Conservation (phyloP, 1,284 basidiomycete species). For the Spongiforma sp. region DNA sequence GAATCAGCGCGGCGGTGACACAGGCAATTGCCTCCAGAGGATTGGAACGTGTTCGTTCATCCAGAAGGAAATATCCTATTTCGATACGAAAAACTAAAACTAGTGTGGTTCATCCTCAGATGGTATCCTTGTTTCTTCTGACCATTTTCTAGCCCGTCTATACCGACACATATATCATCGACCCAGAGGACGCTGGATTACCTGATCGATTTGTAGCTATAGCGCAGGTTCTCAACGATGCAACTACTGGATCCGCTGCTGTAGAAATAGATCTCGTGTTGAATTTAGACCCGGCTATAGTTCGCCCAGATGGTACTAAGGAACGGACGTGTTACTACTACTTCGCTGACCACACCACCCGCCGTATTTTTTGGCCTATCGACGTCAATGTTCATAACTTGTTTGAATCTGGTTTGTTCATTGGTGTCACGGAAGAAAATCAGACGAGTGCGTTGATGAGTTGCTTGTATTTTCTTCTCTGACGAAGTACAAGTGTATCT, state of each 20-base stretch:
- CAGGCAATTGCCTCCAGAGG: conserved; percentile 7
- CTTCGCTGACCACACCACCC: conserved; percentile 24
- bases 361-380: conserved; percentile 28
- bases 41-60: conserved; percentile 20
- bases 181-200: neutral
- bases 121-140: conserved; percentile 8
- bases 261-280: conserved; percentile 22
- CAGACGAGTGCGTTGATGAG: conserved; percentile 27
- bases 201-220: too few relatives aligned
- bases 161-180: conserved; percentile 22
- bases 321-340: conserved; percentile 17
- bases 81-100: conserved; percentile 16
- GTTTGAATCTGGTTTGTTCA: conserved; percentile 6
- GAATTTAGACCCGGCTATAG: conserved; percentile 23
- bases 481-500: conserved; percentile 22
- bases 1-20: too few relatives aligned
- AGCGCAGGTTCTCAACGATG: too few relatives aligned
- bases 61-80: conserved; percentile 24
- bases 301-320: too few relatives aligned
- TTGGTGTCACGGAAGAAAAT: conserved; percentile 4
- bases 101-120: too few relatives aligned
- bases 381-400: neutral
- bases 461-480: neutral
- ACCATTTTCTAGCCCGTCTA: conserved; percentile 21
- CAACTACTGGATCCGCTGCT: too few relatives aligned